These are phyloP conservation scores for Apiospora phragmitis DNA, from an alignment of 2,329 filamentous ascomycete genomes.

Conservation along the genomic window DNA sequence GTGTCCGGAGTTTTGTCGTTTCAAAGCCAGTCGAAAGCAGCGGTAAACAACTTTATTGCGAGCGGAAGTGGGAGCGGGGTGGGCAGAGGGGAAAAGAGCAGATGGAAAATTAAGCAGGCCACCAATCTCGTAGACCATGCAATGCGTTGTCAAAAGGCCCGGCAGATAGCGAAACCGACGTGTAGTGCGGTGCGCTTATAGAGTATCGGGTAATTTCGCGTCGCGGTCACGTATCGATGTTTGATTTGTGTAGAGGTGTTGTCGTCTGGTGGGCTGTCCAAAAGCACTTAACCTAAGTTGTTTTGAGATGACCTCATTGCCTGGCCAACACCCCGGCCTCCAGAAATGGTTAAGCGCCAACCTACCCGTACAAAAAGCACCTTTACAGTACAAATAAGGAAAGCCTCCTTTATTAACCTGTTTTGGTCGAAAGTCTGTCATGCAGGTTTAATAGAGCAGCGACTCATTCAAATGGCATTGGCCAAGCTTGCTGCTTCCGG, in stretches of 20 bases:
- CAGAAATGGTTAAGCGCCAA: not conserved
- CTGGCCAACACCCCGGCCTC: not conserved
- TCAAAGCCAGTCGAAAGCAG: not conserved
- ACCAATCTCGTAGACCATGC: not conserved
- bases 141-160: not conserved
- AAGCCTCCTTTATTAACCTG: too few species aligned
- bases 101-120: not conserved
- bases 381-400: too few species aligned
- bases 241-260: not conserved
- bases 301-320: constrained; percentile 1
- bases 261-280: not conserved
- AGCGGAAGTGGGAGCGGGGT: not conserved
- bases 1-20: constrained; percentile 32
- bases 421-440: too few species aligned
- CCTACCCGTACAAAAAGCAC: too few species aligned
- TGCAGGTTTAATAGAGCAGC: too few species aligned
- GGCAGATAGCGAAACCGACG: not conserved
- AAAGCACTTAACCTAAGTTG: not conserved
- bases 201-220: not conserved
- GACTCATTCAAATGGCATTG: too few species aligned
- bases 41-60: not conserved
- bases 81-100: not conserved
- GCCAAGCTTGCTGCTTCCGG: too few species aligned
- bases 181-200: too few species aligned
- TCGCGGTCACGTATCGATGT: not conserved